Percentiles rank a stretch among this genome's conserved stretches.
Evolutionary conservation across 768 basidiomycete genomes (phyloP).

Genomic region (Psilocybe subaeruginosa): DNA sequence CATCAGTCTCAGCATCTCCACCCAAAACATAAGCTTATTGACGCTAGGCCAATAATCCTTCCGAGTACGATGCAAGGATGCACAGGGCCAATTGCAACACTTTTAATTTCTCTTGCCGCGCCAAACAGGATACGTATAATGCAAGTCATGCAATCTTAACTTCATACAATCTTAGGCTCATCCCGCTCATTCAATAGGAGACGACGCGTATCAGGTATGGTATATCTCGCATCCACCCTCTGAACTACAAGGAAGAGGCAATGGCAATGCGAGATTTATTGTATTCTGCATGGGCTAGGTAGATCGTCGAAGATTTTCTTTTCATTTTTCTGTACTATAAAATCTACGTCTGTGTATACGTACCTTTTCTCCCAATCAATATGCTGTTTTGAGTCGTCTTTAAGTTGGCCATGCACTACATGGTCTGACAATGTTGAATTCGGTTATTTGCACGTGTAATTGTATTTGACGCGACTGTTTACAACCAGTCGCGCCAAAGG

Average conservation of each 20-base stretch:
- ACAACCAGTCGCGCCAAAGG: constrained; percentile 14
- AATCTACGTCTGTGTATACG: background rate
- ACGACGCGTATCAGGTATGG: constrained; percentile 81
- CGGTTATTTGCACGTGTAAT: constrained; percentile 23
- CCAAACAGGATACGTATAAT: constrained; percentile 85
- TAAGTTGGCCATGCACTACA: background rate
- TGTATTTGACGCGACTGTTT: constrained; percentile 19
- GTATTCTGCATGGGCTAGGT: constrained; percentile 59
- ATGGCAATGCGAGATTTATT: constrained; percentile 61
- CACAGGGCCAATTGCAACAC: constrained; percentile 66
- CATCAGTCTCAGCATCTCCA: background rate
- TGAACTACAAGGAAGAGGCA: constrained; percentile 76
- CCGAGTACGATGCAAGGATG: constrained; percentile 59
- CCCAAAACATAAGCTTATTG: background rate
- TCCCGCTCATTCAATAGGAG: constrained; percentile 51
- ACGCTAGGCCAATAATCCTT: constrained; percentile 17
- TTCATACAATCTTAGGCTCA: background rate
- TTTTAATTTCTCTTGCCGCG: constrained; percentile 85
- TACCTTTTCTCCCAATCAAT: background rate
- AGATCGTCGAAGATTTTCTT: constrained; percentile 9
- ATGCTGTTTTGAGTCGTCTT: background rate
- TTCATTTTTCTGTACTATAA: constrained; percentile 2
- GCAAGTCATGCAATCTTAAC: constrained; percentile 43
- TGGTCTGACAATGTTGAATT: constrained; percentile 6
- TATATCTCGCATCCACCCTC: constrained; percentile 62